Evolutionary conservation across 148 eudicot species (phyloP), one percentile per base, ranked within the genome.

Genomic region (Fagopyrum esculentum): DNA sequence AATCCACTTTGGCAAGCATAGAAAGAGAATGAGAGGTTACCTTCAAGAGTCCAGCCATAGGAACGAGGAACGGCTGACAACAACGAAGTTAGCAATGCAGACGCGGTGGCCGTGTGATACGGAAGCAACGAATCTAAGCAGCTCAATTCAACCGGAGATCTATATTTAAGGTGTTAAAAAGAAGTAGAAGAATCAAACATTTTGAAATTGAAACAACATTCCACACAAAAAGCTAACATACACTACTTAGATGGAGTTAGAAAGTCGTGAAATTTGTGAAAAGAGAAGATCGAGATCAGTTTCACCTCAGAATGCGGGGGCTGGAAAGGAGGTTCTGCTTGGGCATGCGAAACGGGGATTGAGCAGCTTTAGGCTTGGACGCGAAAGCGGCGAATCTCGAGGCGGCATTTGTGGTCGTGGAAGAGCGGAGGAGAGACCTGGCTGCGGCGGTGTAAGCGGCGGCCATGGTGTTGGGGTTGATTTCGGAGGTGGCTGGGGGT

Each of bases 51-150:
- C 98, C 98, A 91, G 78, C 87, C 90, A 55, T 80, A 82, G 69
- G 76, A 63, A 47, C 90, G 70, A 69, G 93, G 86, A 69, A 91
- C 43, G 66, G 77, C 85, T 13, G 97, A 87, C n/a, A 95, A 86
- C 98, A 90, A 87, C 0, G 97, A 92, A 73, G 87, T 92, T 73
- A 95, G 90, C 86, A 95, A 86, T 1, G 97, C 92, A 22, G 97
- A 87, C n/a, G 98, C 93, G 11, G 98, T 92, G 16, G 97, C 96
- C 11, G 96, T 87, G 82, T 95, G 96, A 78, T 83, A 92, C 8
- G 98, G 97, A 77, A 86, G 78, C 97, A 95, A 73, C 44, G 98
- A 89, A n/a, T 87, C 89, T 19, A 85, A 82, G 66, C 90, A 73
- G 75, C 92, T 88, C 89, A 95, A 72, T 77, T 89, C 97, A 64